Evolutionary conservation across 2,329 filamentous ascomycete genomes (phyloP).

Genomic region (Fusarium robinianum): DNA sequence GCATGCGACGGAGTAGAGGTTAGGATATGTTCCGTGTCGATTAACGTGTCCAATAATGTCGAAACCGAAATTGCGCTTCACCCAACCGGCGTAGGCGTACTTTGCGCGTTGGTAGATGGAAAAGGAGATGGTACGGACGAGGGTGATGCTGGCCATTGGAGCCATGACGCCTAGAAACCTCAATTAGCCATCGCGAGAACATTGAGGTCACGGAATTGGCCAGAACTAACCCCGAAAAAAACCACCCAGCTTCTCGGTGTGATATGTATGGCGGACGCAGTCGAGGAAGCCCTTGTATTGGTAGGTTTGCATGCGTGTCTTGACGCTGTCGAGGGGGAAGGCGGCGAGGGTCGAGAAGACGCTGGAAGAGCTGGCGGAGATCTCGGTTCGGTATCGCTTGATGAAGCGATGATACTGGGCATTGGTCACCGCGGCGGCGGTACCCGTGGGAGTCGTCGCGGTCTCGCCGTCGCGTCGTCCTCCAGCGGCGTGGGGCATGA

Average conservation of each 20-base stretch:
- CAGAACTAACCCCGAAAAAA: conserved; percentile 76
- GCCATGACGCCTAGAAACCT: conserved; percentile 67
- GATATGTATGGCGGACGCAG: conserved; percentile 77
- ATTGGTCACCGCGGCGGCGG: conserved; percentile 18
- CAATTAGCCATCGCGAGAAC: conserved; percentile 16
- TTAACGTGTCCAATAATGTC: conserved; percentile 77
- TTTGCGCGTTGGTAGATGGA: conserved; percentile 80
- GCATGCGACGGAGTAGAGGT: conserved; percentile 71
- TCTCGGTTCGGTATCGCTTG: conserved; percentile 79
- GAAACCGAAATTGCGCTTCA: conserved; percentile 67
- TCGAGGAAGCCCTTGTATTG: conserved; percentile 74
- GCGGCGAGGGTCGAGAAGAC: conserved; percentile 77
- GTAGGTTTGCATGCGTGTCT: conserved; percentile 89
- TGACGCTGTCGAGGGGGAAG: conserved; percentile 88
- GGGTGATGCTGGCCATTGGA: conserved; percentile 77
- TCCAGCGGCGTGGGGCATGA: conserved; percentile 36
- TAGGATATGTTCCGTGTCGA: conserved; percentile 71
- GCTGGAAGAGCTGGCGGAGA: conserved; percentile 77
- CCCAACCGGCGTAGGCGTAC: conserved; percentile 71
- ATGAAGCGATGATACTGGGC: conserved; percentile 53
- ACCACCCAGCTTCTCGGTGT: conserved; percentile 70
- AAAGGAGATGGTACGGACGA: conserved; percentile 78
- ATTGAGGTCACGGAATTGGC: conserved; percentile 6
- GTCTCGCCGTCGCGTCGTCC: conserved; percentile 38
- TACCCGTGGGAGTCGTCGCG: conserved; percentile 29